Base-by-base conservation (phyloP, 2,329 filamentous ascomycete species). In the Gnomoniopsis sp. region DNA sequence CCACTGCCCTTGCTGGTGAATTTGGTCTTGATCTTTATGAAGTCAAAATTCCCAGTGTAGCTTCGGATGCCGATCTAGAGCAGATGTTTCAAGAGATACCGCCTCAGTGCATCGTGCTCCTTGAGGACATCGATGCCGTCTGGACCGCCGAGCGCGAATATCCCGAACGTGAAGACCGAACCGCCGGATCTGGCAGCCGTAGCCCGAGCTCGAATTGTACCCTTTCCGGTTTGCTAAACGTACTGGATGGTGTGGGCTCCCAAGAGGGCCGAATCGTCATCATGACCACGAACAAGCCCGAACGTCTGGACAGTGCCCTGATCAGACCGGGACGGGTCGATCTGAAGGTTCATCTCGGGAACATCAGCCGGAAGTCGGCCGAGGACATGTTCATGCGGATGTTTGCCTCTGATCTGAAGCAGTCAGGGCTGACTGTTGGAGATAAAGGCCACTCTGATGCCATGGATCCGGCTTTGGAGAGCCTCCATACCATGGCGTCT, bases 221-320 rank as follows among this genome's bases (percentile, higher is more conserved):
- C 0, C 78, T 90, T 1, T 88, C 86, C 0, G 86, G 83, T 0
- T 74, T 90, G 0, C 77, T 90, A 11, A 90, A 90, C 58, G 81
- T 86, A 26, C 84, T 90, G 62, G 87, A 88, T 61, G 86, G 86
- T 2, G 86, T 88, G 0, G 85, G 85, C 1, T 83, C 83, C 0
- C 83, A 84, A 59, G 87, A 90, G 71, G 87, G 87, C 1, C 78
- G 85, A 8, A 82, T 90, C 1, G 75, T 90, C 1, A 82, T 90
- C 62, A 89, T 90, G 87, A 90, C 87, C 0, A 88, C 87, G 0
- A 90, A 90, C 64, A 80, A 84, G 58, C 77, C 80, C 0, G 82
- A 87, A 58, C 80, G 82, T 58, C 77, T 89, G 0, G 85, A 89
- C 58, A 70, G 77, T 2, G 86, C 85, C 0, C 75, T 89, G 1